These are phyloP conservation scores for Claviceps sp. DNA, from an alignment of 2,329 filamentous ascomycete species.

Conservation along the genomic window DNA sequence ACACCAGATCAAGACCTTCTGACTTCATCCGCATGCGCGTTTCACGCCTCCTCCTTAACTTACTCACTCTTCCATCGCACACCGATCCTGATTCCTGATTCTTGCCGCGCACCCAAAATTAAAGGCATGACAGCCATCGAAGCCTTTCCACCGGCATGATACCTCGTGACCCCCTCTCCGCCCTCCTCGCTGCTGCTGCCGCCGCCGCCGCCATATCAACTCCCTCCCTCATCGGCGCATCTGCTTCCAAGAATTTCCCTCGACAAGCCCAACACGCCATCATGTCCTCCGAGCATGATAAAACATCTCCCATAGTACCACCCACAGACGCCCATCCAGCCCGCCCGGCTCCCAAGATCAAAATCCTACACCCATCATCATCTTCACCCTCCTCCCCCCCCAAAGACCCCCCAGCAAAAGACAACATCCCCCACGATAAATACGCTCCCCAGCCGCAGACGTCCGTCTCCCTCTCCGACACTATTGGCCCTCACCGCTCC, in stretches of 20 bases:
- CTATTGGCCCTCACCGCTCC: conserved; percentile 63
- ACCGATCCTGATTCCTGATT: no score
- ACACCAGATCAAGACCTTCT: no score
- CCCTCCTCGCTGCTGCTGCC: not conserved
- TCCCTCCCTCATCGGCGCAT: not conserved
- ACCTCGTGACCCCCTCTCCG: not conserved
- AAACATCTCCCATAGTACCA: not conserved
- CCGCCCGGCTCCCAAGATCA: conserved; percentile 4
- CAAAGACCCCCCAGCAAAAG: conserved; percentile 4
- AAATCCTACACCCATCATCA: not conserved
- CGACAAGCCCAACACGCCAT: not conserved
- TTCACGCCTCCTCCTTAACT: no score
- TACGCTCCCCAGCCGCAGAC: conserved; percentile 14
- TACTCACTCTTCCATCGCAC: no score
- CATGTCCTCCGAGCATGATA: not conserved
- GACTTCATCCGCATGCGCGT: no score
- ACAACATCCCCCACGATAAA: conserved; percentile 11
- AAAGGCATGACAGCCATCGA: no score
- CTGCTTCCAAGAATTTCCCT: not conserved
- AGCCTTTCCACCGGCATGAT: not conserved
- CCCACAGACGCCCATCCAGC: not conserved
- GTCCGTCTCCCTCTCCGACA: conserved; percentile 63
- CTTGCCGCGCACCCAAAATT: no score
- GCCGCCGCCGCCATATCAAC: not conserved
- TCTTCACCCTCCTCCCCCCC: not conserved